These are phyloP conservation scores for Rhodotorula graminis DNA, from an alignment of 768 basidiomycete species.

Conservation along the genomic window DNA sequence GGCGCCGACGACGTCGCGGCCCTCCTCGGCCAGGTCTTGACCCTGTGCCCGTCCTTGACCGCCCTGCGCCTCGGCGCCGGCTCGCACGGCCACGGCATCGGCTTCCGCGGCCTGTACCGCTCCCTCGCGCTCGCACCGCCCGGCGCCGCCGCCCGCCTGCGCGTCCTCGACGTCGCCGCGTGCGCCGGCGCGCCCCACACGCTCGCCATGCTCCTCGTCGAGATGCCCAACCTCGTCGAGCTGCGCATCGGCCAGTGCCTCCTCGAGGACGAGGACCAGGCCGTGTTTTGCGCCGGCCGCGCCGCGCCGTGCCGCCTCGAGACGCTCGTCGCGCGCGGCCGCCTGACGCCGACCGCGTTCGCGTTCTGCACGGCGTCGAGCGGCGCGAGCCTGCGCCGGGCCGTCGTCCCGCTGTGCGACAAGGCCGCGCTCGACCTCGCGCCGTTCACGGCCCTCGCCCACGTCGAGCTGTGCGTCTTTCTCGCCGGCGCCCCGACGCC, in stretches of 20 bases:
- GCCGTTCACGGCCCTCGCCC: background rate
- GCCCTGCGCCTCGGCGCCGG: slow-evolving; percentile 14
- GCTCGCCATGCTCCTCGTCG: slow-evolving; percentile 20
- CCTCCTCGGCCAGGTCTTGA: background rate
- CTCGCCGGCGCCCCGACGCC: background rate
- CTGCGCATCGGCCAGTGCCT: slow-evolving; percentile 22
- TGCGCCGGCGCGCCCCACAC: slow-evolving; percentile 19
- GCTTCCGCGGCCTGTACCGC: slow-evolving; percentile 1
- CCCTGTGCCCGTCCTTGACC: background rate
- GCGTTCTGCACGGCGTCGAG: background rate
- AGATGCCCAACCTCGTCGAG: background rate
- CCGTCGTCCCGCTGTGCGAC: slow-evolving; percentile 15
- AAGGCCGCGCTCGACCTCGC: slow-evolving; percentile 5
- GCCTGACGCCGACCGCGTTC: slow-evolving; percentile 7
- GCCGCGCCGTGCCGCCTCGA: background rate
- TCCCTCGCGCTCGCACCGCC: background rate
- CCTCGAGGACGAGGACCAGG: slow-evolving; percentile 11
- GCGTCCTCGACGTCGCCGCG: slow-evolving; percentile 3
- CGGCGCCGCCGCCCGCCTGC: background rate
- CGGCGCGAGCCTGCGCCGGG: background rate
- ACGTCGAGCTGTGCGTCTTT: slow-evolving; percentile 7
- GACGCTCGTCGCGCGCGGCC: background rate
- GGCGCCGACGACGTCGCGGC: background rate
- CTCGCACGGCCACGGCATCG: slow-evolving; percentile 17
- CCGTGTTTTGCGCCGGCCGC: background rate